Conservation (phyloP, 1,139 yeast species). For the Kodamaea alishanica region DNA sequence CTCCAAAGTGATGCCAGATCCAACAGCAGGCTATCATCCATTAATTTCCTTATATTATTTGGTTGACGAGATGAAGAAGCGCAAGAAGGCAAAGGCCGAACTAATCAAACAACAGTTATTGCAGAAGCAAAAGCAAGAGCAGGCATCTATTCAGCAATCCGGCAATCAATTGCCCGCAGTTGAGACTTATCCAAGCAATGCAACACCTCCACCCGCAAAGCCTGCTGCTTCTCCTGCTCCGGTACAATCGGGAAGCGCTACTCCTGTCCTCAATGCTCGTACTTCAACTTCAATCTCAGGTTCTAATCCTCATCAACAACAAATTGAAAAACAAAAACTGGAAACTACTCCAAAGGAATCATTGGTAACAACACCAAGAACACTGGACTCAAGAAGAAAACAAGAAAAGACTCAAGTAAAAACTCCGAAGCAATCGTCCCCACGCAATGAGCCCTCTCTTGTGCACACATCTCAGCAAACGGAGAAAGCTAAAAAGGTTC, state of each 20-base stretch:
- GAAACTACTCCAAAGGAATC: conserved; percentile 5
- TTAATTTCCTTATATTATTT: conserved; percentile 80
- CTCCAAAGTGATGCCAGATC: conserved; percentile 54
- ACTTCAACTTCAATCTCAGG: conserved; percentile 6
- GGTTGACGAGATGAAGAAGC: conserved; percentile 75
- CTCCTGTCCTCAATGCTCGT: neutral
- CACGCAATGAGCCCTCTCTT: conserved; percentile 2
- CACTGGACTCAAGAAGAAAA: conserved; percentile 1
- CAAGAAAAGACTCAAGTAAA: conserved; percentile 2
- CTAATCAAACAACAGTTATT: conserved; percentile 16
- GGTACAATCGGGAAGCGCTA: neutral
- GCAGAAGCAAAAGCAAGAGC: conserved; percentile 3
- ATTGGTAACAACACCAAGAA: conserved; percentile 3
- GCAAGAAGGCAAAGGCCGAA: conserved; percentile 60
- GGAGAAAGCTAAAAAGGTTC: conserved; percentile 1
- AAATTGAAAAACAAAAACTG: conserved; percentile 4
- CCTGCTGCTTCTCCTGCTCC: neutral
- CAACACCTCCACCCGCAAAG: neutral
- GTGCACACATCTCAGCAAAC: conserved; percentile 1
- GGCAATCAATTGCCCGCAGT: neutral
- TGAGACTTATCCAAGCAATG: neutral
- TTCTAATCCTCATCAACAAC: conserved; percentile 5
- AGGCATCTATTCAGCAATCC: neutral
- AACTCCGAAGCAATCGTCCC: conserved; percentile 3
- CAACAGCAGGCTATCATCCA: conserved; percentile 90